These are phyloP conservation scores for Barnettozyma hawaiiensis DNA, from an alignment of 1,139 yeast genomes.

Conservation along the genomic window DNA sequence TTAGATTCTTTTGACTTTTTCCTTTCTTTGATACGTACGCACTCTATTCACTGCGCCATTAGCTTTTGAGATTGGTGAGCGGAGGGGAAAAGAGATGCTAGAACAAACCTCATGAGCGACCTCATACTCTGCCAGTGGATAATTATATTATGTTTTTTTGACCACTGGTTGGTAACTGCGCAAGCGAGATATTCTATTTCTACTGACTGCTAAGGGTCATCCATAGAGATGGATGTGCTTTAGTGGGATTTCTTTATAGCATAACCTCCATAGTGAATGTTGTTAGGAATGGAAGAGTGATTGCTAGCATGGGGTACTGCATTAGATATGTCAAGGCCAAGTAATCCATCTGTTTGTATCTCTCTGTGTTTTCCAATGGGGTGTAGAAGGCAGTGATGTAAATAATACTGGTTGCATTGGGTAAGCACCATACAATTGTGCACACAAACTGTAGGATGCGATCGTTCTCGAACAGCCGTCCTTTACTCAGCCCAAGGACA, in stretches of 20 bases:
- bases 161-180: slow-evolving; percentile 36
- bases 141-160: too few relatives aligned
- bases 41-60: slow-evolving; percentile 59
- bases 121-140: slow-evolving; percentile 33
- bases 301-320: slow-evolving; percentile 56
- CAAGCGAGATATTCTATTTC: slow-evolving; percentile 32
- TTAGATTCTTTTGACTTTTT: slow-evolving; percentile 11
- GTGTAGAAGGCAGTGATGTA: slow-evolving; percentile 83
- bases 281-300: slow-evolving; percentile 59
- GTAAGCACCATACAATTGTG: slow-evolving; percentile 72
- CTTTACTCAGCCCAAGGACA: slow-evolving; percentile 36
- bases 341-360: slow-evolving; percentile 75
- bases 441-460: slow-evolving; percentile 48
- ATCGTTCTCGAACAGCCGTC: slow-evolving; percentile 38
- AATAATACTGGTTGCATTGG: slow-evolving; percentile 80
- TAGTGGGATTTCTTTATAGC: neutral
- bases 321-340: slow-evolving; percentile 66
- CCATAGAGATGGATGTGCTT: neutral
- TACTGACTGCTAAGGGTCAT: neutral
- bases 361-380: slow-evolving; percentile 45
- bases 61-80: slow-evolving; percentile 38
- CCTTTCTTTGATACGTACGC: slow-evolving; percentile 45
- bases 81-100: slow-evolving; percentile 41
- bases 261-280: slow-evolving; percentile 39
- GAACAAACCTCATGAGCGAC: slow-evolving; percentile 36